Evolutionary conservation across 257 asterid species (phyloP).

Genomic region (Mentha longifolia): DNA sequence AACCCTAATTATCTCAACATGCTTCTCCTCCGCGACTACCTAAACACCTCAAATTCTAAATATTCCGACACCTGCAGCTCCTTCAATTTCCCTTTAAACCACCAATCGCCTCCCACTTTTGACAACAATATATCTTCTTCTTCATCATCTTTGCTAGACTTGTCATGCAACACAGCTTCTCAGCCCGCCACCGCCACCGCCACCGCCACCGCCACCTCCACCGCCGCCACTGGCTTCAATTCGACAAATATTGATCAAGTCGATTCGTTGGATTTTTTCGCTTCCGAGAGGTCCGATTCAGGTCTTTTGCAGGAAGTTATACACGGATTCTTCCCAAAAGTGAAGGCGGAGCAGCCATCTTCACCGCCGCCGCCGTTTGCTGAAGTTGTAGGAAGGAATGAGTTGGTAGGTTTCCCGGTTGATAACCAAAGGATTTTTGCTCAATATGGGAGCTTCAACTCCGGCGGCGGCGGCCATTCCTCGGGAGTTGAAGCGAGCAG

Average conservation of each 20-base stretch:
- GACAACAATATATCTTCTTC: neutral
- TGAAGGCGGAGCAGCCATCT: neutral
- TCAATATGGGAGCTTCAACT: constrained; percentile 8
- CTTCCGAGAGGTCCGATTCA: constrained; percentile 43
- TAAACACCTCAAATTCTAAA: constrained; percentile 29
- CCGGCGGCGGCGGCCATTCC: neutral
- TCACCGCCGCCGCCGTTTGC: neutral
- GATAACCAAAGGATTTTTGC: neutral
- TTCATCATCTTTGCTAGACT: neutral
- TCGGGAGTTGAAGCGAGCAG: neutral
- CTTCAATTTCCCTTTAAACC: neutral
- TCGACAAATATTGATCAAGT: neutral
- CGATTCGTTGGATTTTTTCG: constrained; percentile 54
- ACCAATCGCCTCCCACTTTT: neutral
- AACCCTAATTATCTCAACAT: constrained; percentile 49
- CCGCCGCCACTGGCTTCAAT: no score
- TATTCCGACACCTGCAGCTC: neutral
- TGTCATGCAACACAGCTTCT: no score
- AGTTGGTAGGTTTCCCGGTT: neutral
- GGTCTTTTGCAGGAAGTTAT: constrained; percentile 49
- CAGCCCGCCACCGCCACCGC: neutral
- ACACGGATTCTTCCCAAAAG: constrained; percentile 43
- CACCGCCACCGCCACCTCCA: no score
- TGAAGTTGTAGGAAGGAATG: neutral
- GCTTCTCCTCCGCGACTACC: constrained; percentile 52